phyloP scores from a whole-genome alignment of 768 basidiomycete genomes.

The Xerocomellus intermedius region DNA sequence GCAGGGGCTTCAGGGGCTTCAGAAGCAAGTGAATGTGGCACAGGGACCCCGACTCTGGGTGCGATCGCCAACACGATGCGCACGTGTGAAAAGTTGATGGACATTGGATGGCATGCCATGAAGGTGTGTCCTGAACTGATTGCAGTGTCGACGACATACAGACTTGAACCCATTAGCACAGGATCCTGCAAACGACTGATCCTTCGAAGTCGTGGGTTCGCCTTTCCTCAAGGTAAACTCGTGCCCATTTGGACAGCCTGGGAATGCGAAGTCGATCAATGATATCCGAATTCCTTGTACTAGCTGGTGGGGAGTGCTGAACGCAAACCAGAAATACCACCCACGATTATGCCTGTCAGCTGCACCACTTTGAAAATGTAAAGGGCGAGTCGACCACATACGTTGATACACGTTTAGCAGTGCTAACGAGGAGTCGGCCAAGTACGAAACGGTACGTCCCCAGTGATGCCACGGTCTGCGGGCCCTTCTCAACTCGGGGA shows the following conservation, averaged over 20 bases:
- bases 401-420: not conserved
- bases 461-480: not conserved
- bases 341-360: not conserved
- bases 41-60: not conserved
- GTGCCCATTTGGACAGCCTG: not conserved
- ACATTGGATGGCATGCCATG: not conserved
- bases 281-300: not conserved
- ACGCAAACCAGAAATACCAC: not conserved
- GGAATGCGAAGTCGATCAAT: not conserved
- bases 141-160: not conserved
- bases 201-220: not conserved
- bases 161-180: not conserved
- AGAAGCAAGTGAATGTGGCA: not conserved
- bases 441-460: not conserved
- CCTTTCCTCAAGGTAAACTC: not conserved
- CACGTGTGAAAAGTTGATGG: slow-evolving; percentile 2
- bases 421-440: not conserved
- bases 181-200: not conserved
- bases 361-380: not conserved
- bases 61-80: not conserved
- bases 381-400: not conserved
- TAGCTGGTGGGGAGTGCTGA: not conserved
- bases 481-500: not conserved
- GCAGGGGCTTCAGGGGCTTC: not conserved
- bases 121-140: not conserved